phyloP scores from a whole-genome alignment of 225 moss, liverwort and hornwort genomes.

The Neckera pumila region DNA sequence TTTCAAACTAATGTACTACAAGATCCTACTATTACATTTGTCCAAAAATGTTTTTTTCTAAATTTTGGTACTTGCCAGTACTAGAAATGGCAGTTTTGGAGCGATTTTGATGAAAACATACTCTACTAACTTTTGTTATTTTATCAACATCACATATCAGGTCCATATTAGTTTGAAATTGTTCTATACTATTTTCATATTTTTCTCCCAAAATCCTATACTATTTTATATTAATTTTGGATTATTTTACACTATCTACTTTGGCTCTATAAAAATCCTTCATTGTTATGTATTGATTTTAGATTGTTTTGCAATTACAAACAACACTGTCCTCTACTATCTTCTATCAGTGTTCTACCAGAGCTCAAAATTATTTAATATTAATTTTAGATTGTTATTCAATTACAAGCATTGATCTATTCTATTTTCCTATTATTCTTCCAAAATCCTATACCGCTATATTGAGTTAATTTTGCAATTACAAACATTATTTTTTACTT shows the following conservation, averaged over 20 bases:
- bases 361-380: no score
- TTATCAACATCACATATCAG: neutral
- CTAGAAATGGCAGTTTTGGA: no score
- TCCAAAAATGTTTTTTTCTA: no score
- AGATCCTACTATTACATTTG: no score
- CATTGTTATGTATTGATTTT: neutral
- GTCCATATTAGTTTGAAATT: neutral
- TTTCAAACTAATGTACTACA: no score
- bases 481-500: no score
- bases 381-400: neutral
- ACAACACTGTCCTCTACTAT: neutral
- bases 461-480: no score
- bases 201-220: neutral
- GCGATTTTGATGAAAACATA: no score
- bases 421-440: neutral
- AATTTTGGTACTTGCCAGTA: no score
- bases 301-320: neutral
- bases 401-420: neutral
- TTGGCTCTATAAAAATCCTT: neutral
- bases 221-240: neutral
- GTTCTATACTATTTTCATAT: neutral
- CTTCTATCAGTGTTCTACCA: neutral
- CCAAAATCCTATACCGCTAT: neutral
- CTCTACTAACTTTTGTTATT: neutral
- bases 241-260: neutral